A percentile compares a stretch with the other conserved stretches of the same genome.
phyloP scores from a whole-genome alignment of 352 stramenopile genomes.

The Phytophthora fragariaefolia region DNA sequence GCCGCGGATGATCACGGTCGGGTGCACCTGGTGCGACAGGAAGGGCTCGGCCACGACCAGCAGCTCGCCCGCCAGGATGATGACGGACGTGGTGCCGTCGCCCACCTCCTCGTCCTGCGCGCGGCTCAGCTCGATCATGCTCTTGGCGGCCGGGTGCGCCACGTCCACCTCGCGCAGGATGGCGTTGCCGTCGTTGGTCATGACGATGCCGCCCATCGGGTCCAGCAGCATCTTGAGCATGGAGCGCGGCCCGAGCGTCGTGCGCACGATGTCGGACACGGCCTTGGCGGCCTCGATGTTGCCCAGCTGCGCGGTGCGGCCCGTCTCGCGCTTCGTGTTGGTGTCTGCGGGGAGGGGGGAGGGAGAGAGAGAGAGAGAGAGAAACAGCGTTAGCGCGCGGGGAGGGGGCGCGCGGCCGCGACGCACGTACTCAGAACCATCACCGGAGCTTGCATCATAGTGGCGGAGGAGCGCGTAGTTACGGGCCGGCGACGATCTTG shows the following conservation, averaged over 20 bases:
- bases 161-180: constrained; percentile 99
- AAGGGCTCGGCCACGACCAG: constrained; percentile 98
- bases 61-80: constrained; percentile 99
- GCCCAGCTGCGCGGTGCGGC: constrained; percentile 96
- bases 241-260: constrained; percentile 97
- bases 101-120: constrained; percentile 99
- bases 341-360: constrained; percentile 64
- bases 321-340: constrained; percentile 98
- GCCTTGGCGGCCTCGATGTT: constrained; percentile 98
- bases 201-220: constrained; percentile 99
- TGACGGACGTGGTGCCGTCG: constrained; percentile 99
- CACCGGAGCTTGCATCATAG: constrained; percentile 92
- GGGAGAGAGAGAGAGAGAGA: background rate
- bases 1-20: constrained; percentile 97
- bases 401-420: background rate
- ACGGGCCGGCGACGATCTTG: constrained; percentile 23
- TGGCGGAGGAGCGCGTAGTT: constrained; percentile 12
- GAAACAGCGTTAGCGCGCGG: too few relatives aligned
- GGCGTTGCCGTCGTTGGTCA: constrained; percentile 99
- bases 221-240: constrained; percentile 99
- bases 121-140: constrained; percentile 99
- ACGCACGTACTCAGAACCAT: constrained; percentile 95
- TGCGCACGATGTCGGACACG: constrained; percentile 99
- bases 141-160: constrained; percentile 98
- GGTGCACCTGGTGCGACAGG: constrained; percentile 96